These are phyloP conservation scores for Cymbidium sinense DNA, from an alignment of 106 monocot genomes.

Conservation along the genomic window DNA sequence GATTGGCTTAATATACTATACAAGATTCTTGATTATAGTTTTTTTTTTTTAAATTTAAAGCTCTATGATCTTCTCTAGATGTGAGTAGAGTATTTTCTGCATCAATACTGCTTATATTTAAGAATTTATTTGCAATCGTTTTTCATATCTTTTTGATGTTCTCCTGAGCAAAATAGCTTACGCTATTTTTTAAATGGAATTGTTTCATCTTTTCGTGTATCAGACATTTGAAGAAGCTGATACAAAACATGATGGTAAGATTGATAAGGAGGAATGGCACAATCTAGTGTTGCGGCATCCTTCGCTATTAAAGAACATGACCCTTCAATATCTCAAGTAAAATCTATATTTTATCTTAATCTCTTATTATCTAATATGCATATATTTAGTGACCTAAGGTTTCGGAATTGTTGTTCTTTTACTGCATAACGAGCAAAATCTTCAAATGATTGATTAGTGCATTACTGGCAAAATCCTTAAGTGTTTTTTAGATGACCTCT, in stretches of 20 bases:
- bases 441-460: not conserved
- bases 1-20: not conserved
- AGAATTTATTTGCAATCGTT: not conserved
- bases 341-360: not conserved
- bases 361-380: not conserved
- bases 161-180: not conserved
- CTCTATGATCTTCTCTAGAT: not conserved
- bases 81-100: not conserved
- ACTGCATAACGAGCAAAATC: not conserved
- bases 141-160: not conserved
- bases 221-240: conserved; percentile 98
- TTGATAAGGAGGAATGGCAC: conserved; percentile 97
- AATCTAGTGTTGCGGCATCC: conserved; percentile 90
- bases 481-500: no score
- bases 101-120: not conserved
- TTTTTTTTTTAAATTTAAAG: no score
- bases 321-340: conserved; percentile 94
- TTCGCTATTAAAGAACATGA: conserved; percentile 95
- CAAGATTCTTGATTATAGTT: not conserved
- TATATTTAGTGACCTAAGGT: not conserved
- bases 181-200: not conserved
- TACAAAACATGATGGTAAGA: conserved; percentile 96
- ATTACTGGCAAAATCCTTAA: no score
- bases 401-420: not conserved
- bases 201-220: not conserved